A percentile compares a stretch with the other conserved stretches of the same genome.
phyloP scores from a whole-genome alignment of 1,284 basidiomycete species.

The Cryptococcus wingfieldii region DNA sequence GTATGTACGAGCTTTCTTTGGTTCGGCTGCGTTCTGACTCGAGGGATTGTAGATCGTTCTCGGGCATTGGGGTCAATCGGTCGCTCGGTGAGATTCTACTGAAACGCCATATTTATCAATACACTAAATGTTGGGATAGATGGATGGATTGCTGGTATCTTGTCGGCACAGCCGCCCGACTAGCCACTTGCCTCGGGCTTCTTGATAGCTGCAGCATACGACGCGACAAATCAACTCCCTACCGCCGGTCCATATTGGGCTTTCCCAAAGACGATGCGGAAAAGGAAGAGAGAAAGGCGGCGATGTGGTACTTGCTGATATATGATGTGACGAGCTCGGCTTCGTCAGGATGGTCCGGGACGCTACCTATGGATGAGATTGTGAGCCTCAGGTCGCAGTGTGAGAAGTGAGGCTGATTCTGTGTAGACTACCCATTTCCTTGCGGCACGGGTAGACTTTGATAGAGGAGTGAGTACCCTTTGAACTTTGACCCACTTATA shows the following conservation, averaged over 20 bases:
- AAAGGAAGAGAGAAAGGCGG: slow-evolving; percentile 32
- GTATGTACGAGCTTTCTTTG: slow-evolving; percentile 3
- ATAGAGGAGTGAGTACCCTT: slow-evolving; percentile 4
- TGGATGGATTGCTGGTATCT: slow-evolving; percentile 42
- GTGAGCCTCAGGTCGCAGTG: slow-evolving; percentile 15
- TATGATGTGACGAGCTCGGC: slow-evolving; percentile 22
- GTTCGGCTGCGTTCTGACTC: neutral
- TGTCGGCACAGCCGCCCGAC: slow-evolving; percentile 18
- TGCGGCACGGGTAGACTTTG: slow-evolving; percentile 21
- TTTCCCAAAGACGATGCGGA: slow-evolving; percentile 29
- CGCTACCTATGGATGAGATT: slow-evolving; percentile 32
- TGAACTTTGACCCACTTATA: no score
- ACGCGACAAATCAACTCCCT: neutral
- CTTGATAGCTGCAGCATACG: slow-evolving; percentile 10
- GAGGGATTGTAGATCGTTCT: slow-evolving; percentile 12
- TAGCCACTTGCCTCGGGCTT: slow-evolving; percentile 33
- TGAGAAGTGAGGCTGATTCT: neutral
- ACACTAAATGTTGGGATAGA: no score
- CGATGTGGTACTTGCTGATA: slow-evolving; percentile 23
- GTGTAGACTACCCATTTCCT: slow-evolving; percentile 25
- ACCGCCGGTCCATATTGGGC: slow-evolving; percentile 18
- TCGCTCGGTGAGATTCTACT: slow-evolving; percentile 3
- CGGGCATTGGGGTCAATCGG: slow-evolving; percentile 24
- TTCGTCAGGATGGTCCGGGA: slow-evolving; percentile 31
- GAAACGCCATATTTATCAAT: no score